Base-by-base conservation (phyloP, 257 asterid species). In the Craterostigma plantagineum region DNA sequence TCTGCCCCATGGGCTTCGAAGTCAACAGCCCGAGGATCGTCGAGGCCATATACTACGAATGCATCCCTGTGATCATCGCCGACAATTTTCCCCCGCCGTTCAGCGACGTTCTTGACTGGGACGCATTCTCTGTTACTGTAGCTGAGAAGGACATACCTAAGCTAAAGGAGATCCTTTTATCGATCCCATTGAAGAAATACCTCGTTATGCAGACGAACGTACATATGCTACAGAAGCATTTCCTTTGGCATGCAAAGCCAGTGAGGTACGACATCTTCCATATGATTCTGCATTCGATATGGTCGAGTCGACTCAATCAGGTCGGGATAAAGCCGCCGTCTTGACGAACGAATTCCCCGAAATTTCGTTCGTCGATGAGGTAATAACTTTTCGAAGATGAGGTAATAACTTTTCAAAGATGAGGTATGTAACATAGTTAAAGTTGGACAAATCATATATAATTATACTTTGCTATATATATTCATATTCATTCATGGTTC, bases 21-120 rank as follows among this genome's bases (percentile, higher is more conserved):
- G 96, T 81, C 43, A 85, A 81, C 60, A 81, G 94, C 63, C 94
- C 96, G 0, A 75, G 94, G 57, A 81, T 85, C 2, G 94, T 81
- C 4, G 96, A 85, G 67, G 73, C 92, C 4, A 75, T 85, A 53
- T 85, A 77, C 46, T 73, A 77, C 0, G 96, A 81, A 37, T 81
- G 96, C 42, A 92, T 81, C 38, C 96, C 92, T 0, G 94, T 85
- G 12, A 73, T 85, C 48, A 77, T 81, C 33, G 94, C 94, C 8
- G 81, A 81, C 52, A 60, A 75, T 50, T 71, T 85, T 39, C 75
- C 35, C 6, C 96, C 71, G 41, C 92, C 91, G 0, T 66, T 85
- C 10, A 60, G 56, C 11, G 91, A 77, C 0, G 77, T 69, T 52
- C 69, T 85, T 18, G 23, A 77, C 6, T 85, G 96, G 92, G 77